Evolutionary conservation across 2,329 filamentous ascomycete species (phyloP).

Genomic region (Curvularia hawaiiensis): DNA sequence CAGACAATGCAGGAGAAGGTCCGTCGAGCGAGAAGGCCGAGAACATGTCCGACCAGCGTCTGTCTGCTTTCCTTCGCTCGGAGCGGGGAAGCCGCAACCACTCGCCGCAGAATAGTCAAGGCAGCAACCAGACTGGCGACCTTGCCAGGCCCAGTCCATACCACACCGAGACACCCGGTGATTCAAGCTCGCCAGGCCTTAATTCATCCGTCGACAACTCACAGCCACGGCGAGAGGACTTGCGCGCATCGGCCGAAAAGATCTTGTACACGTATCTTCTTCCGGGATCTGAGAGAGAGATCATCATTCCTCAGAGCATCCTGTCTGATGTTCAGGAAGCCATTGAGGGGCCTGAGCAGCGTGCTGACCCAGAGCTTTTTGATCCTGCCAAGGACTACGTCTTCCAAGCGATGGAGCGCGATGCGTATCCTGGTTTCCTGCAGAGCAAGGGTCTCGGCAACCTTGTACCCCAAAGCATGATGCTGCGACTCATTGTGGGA

Average conservation of each 20-base stretch:
- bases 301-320: constrained; percentile 87
- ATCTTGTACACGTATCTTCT: constrained; percentile 98
- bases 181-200: constrained; percentile 62
- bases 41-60: constrained; percentile 80
- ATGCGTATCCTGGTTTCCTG: constrained; percentile 97
- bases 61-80: constrained; percentile 84
- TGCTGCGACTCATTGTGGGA: constrained; percentile 83
- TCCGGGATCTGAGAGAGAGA: constrained; percentile 94
- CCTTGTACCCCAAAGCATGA: constrained; percentile 86
- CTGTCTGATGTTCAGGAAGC: constrained; percentile 82
- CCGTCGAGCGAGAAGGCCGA: constrained; percentile 65
- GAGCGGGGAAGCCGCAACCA: constrained; percentile 54
- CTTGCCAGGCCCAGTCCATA: constrained; percentile 64
- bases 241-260: constrained; percentile 93
- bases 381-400: constrained; percentile 98
- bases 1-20: constrained; percentile 69
- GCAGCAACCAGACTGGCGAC: constrained; percentile 60
- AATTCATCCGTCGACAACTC: constrained; percentile 41
- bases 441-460: constrained; percentile 95
- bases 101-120: constrained; percentile 55
- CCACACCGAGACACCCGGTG: constrained; percentile 65
- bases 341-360: constrained; percentile 81
- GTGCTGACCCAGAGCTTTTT: constrained; percentile 96
- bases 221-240: constrained; percentile 68
- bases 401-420: constrained; percentile 98